Evolutionary conservation across 768 basidiomycete genomes (phyloP), one percentile per base, ranked within the genome.

Genomic region (Saitozyma podzolica): DNA sequence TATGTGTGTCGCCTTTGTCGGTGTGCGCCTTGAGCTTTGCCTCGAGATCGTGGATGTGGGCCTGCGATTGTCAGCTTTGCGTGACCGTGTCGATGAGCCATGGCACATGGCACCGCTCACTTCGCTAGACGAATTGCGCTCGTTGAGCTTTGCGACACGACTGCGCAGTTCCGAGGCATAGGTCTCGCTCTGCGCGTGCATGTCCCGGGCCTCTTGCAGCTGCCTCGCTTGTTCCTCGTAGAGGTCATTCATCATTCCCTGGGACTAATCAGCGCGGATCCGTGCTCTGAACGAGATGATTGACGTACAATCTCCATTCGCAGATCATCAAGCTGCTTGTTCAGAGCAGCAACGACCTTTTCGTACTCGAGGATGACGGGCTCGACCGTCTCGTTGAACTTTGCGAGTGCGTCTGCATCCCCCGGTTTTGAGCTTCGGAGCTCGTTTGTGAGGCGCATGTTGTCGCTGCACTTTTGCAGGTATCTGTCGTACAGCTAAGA

Each of bases 341-440:
- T 96, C 84, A 99, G 89, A 2, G 92, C 89, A 48, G 87, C 85
- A 67, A 98, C 95, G 0, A 92, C 92, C 83, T 95, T 92, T 83
- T 99, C 95, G 80, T 99, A 99, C 81, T 97, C 93, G 8, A 74
- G 37, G 56, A 99, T 96, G 69, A 99, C 93, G 2, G 95, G 95
- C 14, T 92, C 94, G 19, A 98, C 94, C 20, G 80, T 79, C 45
- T 77, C 70, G 14, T 79, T 78, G 61, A 82, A 83, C 40, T 75
- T 69, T 41, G 69, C 73, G 9, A 74, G 59, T 19, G 74, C 61
- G 43, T 74, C 75, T 40, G 59, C 67, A 55, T 71, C 72, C 3
- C 59, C 69, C 1, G 74, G 66, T 13, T 54, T 63, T 16, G 63
- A 52, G 49, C 49, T 71, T 40, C 67, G 56, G 13, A 76, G 49